These are phyloP conservation scores for Meredithiella fracta DNA, from an alignment of 2,329 filamentous ascomycete species.

Conservation along the genomic window DNA sequence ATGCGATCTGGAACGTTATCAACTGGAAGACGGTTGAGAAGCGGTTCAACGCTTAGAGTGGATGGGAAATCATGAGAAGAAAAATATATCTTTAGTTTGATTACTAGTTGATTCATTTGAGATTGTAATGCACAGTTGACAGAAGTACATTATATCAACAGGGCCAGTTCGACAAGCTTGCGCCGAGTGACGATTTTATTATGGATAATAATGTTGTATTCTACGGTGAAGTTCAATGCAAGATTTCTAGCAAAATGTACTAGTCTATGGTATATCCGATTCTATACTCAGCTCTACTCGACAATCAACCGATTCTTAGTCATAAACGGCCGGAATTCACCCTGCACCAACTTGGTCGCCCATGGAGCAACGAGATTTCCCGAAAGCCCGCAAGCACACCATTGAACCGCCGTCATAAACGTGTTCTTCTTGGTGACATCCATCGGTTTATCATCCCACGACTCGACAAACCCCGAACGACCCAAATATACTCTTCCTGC, in stretches of 20 bases:
- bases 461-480: not conserved
- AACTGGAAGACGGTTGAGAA: conserved; percentile 87
- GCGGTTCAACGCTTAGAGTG: conserved; percentile 42
- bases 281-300: not conserved
- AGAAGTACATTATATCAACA: conserved; percentile 4
- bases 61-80: not conserved
- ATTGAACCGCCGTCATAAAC: not conserved
- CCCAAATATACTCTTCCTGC: not conserved
- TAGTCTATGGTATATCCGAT: too few species aligned
- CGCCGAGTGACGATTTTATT: not conserved
- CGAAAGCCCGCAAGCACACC: not conserved
- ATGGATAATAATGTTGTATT: not conserved
- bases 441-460: not conserved
- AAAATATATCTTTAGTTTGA: not conserved
- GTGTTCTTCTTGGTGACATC: not conserved
- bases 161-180: not conserved
- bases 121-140: conserved; percentile 6
- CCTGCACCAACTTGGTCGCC: not conserved
- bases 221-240: too few species aligned
- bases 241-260: too few species aligned
- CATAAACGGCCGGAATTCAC: conserved; percentile 25
- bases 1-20: conserved; percentile 82
- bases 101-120: not conserved
- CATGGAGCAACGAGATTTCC: not conserved
- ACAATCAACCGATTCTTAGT: not conserved